phyloP scores from a whole-genome alignment of 257 asterid genomes.

The Phtheirospermum japonicum region DNA sequence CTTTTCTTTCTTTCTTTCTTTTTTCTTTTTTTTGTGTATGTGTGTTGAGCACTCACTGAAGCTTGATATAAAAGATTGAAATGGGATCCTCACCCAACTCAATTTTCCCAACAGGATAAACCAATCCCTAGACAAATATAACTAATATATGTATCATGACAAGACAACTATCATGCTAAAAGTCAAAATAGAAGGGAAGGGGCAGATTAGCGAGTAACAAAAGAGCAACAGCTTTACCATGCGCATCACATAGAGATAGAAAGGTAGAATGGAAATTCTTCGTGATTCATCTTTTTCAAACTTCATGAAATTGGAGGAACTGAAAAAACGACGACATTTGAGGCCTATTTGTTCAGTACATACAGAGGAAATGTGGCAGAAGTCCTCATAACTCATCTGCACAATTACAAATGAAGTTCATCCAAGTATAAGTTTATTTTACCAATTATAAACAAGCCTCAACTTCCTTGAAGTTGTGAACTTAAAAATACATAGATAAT shows the following conservation, averaged over 20 bases:
- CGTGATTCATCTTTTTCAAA: constrained; percentile 98
- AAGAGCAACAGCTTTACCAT: constrained; percentile 48
- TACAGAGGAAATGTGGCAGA: constrained; percentile 99
- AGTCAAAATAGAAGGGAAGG: constrained; percentile 9
- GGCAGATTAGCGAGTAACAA: constrained; percentile 2
- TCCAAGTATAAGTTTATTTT: no score
- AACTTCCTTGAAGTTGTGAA: no score
- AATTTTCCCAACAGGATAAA: background rate
- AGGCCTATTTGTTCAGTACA: constrained; percentile 97
- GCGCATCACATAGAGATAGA: constrained; percentile 98
- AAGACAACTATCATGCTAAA: background rate
- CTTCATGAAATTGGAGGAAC: constrained; percentile 99
- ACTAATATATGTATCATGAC: constrained; percentile 1
- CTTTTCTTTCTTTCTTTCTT: no score
- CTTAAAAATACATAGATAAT: no score
- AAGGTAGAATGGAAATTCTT: constrained; percentile 92
- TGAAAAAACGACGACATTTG: constrained; percentile 88
- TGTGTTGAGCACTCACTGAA: no score
- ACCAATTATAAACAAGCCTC: no score
- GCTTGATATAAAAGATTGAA: no score
- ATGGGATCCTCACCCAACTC: background rate
- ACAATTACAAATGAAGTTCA: no score
- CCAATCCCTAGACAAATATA: background rate
- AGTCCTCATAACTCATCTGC: constrained; percentile 99
- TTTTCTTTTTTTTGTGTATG: no score